Evolutionary conservation across 345 rosid species (phyloP).

Genomic region (Sonneratia caseolaris): DNA sequence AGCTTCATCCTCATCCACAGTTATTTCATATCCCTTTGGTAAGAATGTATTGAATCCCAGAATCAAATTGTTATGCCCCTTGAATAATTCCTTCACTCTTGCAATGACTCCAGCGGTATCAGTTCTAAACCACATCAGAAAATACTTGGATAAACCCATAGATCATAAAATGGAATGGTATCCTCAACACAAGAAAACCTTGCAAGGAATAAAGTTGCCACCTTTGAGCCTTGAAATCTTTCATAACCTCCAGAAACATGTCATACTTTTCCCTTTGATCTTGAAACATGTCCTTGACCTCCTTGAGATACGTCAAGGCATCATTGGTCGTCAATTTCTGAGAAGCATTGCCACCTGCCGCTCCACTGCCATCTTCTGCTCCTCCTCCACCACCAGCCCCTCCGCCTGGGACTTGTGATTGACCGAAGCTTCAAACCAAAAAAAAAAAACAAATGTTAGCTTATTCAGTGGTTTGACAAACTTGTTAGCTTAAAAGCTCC

Average conservation of each 20-base stretch:
- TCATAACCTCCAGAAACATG: conserved; percentile 86
- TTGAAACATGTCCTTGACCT: conserved; percentile 91
- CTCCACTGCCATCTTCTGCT: conserved; percentile 15
- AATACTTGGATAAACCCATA: conserved; percentile 8
- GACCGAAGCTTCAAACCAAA: conserved; percentile 23
- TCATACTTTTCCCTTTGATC: conserved; percentile 86
- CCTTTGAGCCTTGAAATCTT: conserved; percentile 96
- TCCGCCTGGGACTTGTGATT: conserved; percentile 21
- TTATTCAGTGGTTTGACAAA: not conserved
- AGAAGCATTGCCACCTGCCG: conserved; percentile 23
- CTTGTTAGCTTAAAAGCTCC: not conserved
- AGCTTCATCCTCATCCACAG: conserved; percentile 66
- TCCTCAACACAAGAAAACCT: conserved; percentile 5
- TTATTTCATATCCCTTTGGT: conserved; percentile 90
- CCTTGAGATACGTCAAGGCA: conserved; percentile 71
- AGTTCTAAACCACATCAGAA: conserved; percentile 45
- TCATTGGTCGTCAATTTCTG: conserved; percentile 79
- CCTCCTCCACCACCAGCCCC: conserved; percentile 13
- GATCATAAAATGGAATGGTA: conserved; percentile 12
- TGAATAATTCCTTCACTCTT: conserved; percentile 81
- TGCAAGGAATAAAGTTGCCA: conserved; percentile 14
- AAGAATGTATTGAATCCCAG: conserved; percentile 90
- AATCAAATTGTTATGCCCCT: conserved; percentile 85
- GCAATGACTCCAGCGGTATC: conserved; percentile 91
- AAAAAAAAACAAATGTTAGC: not conserved